These are phyloP conservation scores for Babesia gibsoni DNA, from an alignment of 169 alveolate genomes.

Conservation along the genomic window DNA sequence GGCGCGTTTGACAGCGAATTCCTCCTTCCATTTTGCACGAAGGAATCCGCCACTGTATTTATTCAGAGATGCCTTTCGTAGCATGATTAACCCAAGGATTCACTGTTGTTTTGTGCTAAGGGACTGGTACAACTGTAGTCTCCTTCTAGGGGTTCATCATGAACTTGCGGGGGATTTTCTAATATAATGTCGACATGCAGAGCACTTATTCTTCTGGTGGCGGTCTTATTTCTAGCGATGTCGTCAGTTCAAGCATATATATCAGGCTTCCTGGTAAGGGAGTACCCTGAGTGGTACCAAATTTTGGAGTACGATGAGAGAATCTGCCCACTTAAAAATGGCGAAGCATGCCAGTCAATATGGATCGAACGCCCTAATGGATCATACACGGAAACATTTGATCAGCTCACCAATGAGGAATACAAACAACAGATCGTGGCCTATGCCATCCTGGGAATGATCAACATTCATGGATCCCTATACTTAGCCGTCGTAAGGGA, in stretches of 20 bases:
- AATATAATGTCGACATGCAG: no score
- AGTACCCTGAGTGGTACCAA: conserved; percentile 16
- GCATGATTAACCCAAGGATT: no score
- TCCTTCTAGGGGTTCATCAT: no score
- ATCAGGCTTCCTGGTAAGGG: conserved; percentile 7
- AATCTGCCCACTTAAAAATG: not conserved
- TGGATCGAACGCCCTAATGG: conserved; percentile 48
- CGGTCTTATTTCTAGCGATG: not conserved
- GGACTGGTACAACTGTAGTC: no score
- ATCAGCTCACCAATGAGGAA: conserved; percentile 33
- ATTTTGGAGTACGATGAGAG: not conserved
- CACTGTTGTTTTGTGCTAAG: no score
- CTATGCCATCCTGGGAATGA: conserved; percentile 52
- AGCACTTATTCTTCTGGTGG: no score
- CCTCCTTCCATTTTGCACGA: no score
- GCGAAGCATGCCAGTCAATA: not conserved
- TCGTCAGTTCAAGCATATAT: not conserved
- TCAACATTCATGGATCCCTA: conserved; percentile 33
- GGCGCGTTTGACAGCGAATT: no score
- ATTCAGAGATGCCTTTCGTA: no score
- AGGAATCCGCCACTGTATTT: no score
- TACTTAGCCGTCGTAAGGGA: conserved; percentile 20
- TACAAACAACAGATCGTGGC: not conserved
- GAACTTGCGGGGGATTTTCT: no score
- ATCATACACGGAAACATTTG: conserved; percentile 24